Evolutionary conservation across 257 asterid species (phyloP).

Genomic region (Leptodermis oblonga): DNA sequence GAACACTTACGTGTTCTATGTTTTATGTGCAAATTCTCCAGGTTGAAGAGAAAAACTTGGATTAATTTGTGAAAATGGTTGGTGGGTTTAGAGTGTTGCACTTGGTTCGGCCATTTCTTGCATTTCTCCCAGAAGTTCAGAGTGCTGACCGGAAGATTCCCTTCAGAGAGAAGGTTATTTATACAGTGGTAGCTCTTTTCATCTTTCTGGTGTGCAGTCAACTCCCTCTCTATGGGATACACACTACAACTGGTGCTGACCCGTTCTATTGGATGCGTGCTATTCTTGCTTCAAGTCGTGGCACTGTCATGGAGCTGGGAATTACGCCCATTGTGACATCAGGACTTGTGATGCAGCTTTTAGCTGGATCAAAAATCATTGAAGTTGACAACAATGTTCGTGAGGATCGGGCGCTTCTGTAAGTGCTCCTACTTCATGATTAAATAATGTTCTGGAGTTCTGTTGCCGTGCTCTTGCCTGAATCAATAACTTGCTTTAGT

Average conservation of each 20-base stretch:
- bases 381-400: constrained; percentile 74
- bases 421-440: constrained; percentile 20
- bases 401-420: constrained; percentile 71
- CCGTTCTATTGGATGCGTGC: constrained; percentile 81
- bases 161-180: constrained; percentile 60
- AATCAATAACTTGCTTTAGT: neutral
- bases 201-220: constrained; percentile 67
- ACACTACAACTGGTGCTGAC: constrained; percentile 67
- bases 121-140: constrained; percentile 67
- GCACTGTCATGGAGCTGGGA: constrained; percentile 77
- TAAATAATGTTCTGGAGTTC: neutral
- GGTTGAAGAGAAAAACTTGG: constrained; percentile 1
- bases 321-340: constrained; percentile 71
- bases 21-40: constrained; percentile 2
- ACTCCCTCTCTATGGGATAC: constrained; percentile 70
- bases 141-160: constrained; percentile 63
- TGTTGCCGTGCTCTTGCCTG: neutral
- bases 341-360: constrained; percentile 61
- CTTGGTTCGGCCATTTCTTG: constrained; percentile 65
- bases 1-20: neutral
- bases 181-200: constrained; percentile 55
- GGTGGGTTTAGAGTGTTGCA: constrained; percentile 75
- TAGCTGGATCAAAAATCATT: constrained; percentile 65
- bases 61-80: constrained; percentile 34
- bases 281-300: constrained; percentile 67